These are phyloP conservation scores for Stipa capillata DNA, from an alignment of 176 grass and related monocot species.

Conservation along the genomic window DNA sequence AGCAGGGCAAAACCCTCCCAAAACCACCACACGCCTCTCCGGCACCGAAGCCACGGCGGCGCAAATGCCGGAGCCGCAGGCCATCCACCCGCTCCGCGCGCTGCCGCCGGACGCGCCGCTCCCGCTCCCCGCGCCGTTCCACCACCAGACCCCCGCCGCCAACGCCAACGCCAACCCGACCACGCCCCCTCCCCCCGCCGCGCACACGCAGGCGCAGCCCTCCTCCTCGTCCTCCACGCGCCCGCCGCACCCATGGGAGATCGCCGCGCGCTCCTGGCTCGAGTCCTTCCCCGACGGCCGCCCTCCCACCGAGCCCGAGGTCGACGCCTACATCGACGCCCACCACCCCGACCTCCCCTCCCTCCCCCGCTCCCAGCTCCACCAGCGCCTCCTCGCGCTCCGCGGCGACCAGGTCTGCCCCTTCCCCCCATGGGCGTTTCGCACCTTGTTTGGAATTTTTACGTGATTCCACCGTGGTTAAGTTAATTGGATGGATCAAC, in stretches of 20 bases:
- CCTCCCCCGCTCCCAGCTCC: slow-evolving; percentile 55
- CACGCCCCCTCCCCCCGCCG: neutral
- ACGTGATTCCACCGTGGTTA: neutral
- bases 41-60: neutral
- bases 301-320: slow-evolving; percentile 42
- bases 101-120: slow-evolving; percentile 58
- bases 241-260: slow-evolving; percentile 44
- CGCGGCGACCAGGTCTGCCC: slow-evolving; percentile 30
- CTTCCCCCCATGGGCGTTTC: neutral
- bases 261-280: slow-evolving; percentile 40
- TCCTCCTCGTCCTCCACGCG: slow-evolving; percentile 1
- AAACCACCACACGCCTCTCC: slow-evolving; percentile 4
- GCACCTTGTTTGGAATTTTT: neutral
- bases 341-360: slow-evolving; percentile 38
- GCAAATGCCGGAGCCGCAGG: slow-evolving; percentile 56
- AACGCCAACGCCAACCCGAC: neutral
- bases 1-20: slow-evolving; percentile 19
- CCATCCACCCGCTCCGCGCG: slow-evolving; percentile 46
- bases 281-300: slow-evolving; percentile 54
- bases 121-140: slow-evolving; percentile 25
- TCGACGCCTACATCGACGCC: slow-evolving; percentile 68
- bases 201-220: neutral
- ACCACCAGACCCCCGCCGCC: neutral
- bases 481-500: neutral
- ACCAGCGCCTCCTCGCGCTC: slow-evolving; percentile 56